phyloP scores from a whole-genome alignment of 306 rosid species.

The Vigna nakashimae region DNA sequence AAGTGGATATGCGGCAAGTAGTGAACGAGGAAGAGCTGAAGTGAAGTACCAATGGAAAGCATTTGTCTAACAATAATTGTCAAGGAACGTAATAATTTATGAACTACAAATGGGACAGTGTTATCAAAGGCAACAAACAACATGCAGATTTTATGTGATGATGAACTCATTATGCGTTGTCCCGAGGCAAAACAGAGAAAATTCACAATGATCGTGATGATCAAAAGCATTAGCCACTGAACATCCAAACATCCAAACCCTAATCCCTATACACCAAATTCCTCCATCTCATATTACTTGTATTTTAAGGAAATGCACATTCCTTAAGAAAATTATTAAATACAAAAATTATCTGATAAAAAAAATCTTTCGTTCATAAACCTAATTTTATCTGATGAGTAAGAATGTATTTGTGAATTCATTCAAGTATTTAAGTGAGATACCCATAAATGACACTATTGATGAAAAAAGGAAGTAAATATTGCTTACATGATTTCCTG shows the following conservation, averaged over 20 bases:
- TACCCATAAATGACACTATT: not conserved
- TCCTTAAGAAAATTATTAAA: not conserved
- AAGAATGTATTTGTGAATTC: not conserved
- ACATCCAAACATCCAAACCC: slow-evolving; percentile 14
- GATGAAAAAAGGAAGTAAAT: not conserved
- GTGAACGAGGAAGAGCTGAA: slow-evolving; percentile 88
- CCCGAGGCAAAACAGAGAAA: slow-evolving; percentile 27
- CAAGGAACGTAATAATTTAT: slow-evolving; percentile 54
- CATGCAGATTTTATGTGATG: slow-evolving; percentile 7
- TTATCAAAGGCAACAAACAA: slow-evolving; percentile 25
- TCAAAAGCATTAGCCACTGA: slow-evolving; percentile 12
- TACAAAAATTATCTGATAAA: not conserved
- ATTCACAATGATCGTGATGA: slow-evolving; percentile 15
- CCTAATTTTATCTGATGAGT: no score
- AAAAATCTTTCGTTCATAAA: no score
- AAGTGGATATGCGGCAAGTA: slow-evolving; percentile 96
- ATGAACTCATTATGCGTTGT: not conserved
- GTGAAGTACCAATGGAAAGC: slow-evolving; percentile 93
- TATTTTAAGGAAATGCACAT: not conserved
- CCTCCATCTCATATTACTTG: not conserved
- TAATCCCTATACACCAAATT: slow-evolving; percentile 20
- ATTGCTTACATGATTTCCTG: not conserved
- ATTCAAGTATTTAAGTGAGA: not conserved
- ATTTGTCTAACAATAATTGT: slow-evolving; percentile 69
- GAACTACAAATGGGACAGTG: slow-evolving; percentile 23